Conservation (phyloP, 129 eudicot genomes). For the Centrapalus pauciflorus region DNA sequence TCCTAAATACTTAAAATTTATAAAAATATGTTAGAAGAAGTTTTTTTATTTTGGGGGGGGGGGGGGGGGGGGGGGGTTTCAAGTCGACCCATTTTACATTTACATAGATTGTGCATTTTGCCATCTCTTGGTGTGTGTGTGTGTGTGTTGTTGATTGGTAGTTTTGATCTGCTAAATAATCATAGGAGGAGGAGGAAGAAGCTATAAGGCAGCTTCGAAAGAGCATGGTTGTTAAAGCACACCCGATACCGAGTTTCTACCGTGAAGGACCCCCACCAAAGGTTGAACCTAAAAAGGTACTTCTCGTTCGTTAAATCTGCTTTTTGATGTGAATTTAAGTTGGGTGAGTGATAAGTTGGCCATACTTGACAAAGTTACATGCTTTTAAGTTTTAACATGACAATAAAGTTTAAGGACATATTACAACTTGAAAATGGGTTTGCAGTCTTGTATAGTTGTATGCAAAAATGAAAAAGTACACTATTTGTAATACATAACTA, state of each 20-base stretch:
- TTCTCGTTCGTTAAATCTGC: not conserved
- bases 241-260: slow-evolving; percentile 88
- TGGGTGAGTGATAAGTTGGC: not conserved
- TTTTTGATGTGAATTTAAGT: not conserved
- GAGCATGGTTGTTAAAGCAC: slow-evolving; percentile 68
- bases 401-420: too few relatives aligned
- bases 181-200: slow-evolving; percentile 80
- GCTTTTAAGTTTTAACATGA: too few relatives aligned
- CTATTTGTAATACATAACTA: too few relatives aligned
- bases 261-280: slow-evolving; percentile 87
- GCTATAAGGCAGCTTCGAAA: slow-evolving; percentile 71
- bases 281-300: slow-evolving; percentile 84
- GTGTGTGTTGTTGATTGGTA: not conserved
- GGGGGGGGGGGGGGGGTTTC: too few relatives aligned
- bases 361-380: too few relatives aligned
- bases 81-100: too few relatives aligned
- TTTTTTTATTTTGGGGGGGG: too few relatives aligned
- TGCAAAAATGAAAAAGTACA: too few relatives aligned
- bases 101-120: not conserved
- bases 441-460: too few relatives aligned
- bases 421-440: too few relatives aligned
- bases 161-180: not conserved
- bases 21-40: too few relatives aligned
- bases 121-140: not conserved
- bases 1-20: not conserved